Conservation (phyloP, 106 monocot genomes). For the Dendrobium huoshanense region DNA sequence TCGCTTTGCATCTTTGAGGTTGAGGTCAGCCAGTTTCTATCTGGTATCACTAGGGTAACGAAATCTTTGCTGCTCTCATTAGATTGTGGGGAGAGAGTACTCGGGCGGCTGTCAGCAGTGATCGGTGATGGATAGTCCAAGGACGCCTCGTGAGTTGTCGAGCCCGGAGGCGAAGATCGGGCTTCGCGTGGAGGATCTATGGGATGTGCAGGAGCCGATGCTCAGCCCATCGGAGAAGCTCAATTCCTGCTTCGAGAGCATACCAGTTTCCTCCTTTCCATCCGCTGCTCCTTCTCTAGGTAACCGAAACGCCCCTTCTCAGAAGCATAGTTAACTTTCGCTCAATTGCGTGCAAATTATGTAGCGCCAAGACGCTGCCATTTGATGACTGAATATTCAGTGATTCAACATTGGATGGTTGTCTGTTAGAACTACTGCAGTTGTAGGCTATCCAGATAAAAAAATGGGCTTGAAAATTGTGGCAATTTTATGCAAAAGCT, state of each 20-base stretch:
- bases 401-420: neutral
- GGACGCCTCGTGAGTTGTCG: constrained; percentile 6
- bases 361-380: neutral
- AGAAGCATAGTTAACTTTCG: neutral
- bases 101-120: neutral
- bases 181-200: constrained; percentile 72
- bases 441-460: neutral
- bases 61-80: no score
- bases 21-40: no score
- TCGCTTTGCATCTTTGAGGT: no score
- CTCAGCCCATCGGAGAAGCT: constrained; percentile 92
- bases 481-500: neutral
- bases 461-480: neutral
- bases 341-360: neutral
- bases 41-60: no score
- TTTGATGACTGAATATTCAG: neutral
- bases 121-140: constrained; percentile 12
- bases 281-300: constrained; percentile 52
- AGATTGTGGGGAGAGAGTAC: neutral
- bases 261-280: constrained; percentile 79
- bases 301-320: constrained; percentile 9
- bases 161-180: constrained; percentile 89
- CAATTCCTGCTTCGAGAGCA: constrained; percentile 80
- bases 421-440: neutral
- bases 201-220: constrained; percentile 72